Evolutionary conservation across 2,329 filamentous ascomycete genomes (phyloP), one percentile per base, ranked within the genome.

Genomic region (Chrysoporthe austroafricana): DNA sequence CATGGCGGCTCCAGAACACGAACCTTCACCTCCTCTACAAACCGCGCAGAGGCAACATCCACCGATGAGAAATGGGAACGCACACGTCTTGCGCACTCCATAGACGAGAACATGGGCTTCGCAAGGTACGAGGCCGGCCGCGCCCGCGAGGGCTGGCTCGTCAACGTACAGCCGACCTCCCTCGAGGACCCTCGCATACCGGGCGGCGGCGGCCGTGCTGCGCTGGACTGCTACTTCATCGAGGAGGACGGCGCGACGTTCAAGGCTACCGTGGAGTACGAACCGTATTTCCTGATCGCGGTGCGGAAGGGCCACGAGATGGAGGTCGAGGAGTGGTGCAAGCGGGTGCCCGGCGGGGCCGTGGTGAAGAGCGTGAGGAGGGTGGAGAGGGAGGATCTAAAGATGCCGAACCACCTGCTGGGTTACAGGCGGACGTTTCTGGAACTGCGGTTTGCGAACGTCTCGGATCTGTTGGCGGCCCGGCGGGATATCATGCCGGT

Each of bases 21-120:
- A 75, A 96, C 93, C 4, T 92, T 98, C 72, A 89, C 95, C 67
- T 89, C 92, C 44, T 90, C 91, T 8, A 88, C 89, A 36, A 82
- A 91, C 61, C 88, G 91, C 66, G 89, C 88, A 65, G 96, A 99
- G 83, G 90, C 88, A 63, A 98, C 94, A 0, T 96, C 94, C 8
- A 89, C 93, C 74, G 93, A 97, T 84, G 96, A 99, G 80, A 96
- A 93, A 79, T 89, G 93, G 80, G 94, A 99, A 80, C 90, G 93
- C 48, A 91, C 90, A 59, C 89, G 89, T 66, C 87, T 97, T 63
- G 93, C 93, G 43, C 89, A 97, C 80, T 88, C 85, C 74, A 97
- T 99, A 77, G 96, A 99, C 82, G 96, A 98, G 82, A 86, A 87
- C 70, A 96, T 98, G 89, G 96, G 96, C 64, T 99, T 99, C 78